Percentiles rank a stretch among this genome's conserved stretches.
Evolutionary conservation across 2,329 filamentous ascomycete species (phyloP).

Genomic region (Exophiala phaeomuriformis): DNA sequence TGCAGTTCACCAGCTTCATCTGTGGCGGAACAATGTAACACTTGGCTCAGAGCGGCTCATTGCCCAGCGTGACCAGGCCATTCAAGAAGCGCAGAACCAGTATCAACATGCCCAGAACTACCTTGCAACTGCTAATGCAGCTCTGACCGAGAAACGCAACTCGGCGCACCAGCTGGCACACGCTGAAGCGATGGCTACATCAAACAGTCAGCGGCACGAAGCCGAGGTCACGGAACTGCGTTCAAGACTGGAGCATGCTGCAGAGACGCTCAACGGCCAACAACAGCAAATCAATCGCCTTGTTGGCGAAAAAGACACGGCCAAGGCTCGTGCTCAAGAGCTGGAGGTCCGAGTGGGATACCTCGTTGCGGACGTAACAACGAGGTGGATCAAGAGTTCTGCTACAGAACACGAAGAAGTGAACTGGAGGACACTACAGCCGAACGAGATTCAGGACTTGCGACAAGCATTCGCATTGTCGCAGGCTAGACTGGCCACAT

Average conservation of each 20-base stretch:
- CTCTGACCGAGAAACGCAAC: not conserved
- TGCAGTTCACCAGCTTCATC: not conserved
- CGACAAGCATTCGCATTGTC: conserved; percentile 6
- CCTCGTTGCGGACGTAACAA: not conserved
- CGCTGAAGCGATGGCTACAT: not conserved
- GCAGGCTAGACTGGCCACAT: not conserved
- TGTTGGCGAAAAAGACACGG: not conserved
- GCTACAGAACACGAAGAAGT: not conserved
- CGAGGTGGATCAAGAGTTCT: conserved; percentile 3
- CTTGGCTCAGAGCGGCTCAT: not conserved
- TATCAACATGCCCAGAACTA: not conserved
- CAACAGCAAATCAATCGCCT: conserved; percentile 2
- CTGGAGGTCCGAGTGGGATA: not conserved
- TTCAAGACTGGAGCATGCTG: not conserved
- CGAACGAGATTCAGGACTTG: conserved; percentile 8
- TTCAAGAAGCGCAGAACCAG: not conserved
- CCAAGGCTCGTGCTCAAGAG: not conserved
- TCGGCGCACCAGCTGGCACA: not conserved
- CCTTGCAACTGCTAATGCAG: not conserved
- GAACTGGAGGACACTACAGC: too few species aligned
- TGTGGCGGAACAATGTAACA: not conserved
- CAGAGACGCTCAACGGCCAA: not conserved
- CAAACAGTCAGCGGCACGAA: not conserved
- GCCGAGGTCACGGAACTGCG: not conserved
- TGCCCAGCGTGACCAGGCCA: not conserved